These are phyloP conservation scores for Microdochium paspali DNA, from an alignment of 2,329 filamentous ascomycete genomes.

Conservation along the genomic window DNA sequence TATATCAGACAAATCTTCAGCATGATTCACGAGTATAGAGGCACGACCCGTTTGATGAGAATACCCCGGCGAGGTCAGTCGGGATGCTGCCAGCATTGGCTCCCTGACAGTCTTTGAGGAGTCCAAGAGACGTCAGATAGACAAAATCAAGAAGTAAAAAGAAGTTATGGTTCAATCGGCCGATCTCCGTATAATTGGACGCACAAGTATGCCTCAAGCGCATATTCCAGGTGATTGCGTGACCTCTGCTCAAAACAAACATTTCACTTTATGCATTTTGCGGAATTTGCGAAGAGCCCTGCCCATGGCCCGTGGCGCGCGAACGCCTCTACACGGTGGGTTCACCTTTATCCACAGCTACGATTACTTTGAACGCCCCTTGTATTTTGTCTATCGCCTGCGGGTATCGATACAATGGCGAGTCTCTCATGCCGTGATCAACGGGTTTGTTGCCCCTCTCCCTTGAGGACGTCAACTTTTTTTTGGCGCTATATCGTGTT, in stretches of 20 bases:
- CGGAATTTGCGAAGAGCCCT: too few species aligned
- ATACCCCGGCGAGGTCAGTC: constrained; percentile 15
- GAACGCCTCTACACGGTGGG: too few species aligned
- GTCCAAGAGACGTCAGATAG: constrained; percentile 12
- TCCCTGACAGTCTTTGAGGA: constrained; percentile 1
- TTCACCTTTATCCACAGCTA: too few species aligned
- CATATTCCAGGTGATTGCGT: too few species aligned
- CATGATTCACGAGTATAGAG: constrained; percentile 20
- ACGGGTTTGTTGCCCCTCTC: not conserved
- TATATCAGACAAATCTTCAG: constrained; percentile 11
- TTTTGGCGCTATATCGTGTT: not conserved
- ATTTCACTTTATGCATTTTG: too few species aligned
- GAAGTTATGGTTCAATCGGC: not conserved
- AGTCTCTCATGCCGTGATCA: not conserved
- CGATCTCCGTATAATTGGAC: too few species aligned
- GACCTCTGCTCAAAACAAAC: too few species aligned
- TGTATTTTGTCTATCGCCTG: not conserved
- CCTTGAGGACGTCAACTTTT: not conserved
- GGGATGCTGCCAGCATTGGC: constrained; percentile 4
- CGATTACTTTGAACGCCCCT: too few species aligned
- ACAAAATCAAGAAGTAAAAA: not conserved
- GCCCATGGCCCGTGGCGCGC: too few species aligned
- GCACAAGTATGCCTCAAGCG: too few species aligned
- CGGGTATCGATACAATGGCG: not conserved
- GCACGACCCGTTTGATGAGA: constrained; percentile 16